Conservation (phyloP, 768 basidiomycete species). For the Hygrocybe punicea region DNA sequence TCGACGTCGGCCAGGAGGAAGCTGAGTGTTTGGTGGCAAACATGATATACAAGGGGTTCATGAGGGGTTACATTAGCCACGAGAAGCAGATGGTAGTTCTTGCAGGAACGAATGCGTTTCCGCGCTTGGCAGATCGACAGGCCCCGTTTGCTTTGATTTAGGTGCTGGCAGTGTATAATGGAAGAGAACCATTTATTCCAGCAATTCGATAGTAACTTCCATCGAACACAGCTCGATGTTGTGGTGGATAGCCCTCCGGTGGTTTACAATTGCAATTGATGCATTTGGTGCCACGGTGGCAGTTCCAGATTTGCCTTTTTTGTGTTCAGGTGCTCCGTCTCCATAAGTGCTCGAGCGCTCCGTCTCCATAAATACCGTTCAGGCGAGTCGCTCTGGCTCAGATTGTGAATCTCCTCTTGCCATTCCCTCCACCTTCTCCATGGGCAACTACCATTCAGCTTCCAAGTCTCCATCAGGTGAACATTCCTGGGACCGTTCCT, state of each 20-base stretch:
- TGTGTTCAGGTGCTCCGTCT: too few species aligned
- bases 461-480: constrained; percentile 2
- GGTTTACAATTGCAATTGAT: too few species aligned
- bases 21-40: constrained; percentile 93
- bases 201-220: too few species aligned
- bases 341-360: too few species aligned
- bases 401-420: neutral
- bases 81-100: constrained; percentile 93
- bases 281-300: too few species aligned
- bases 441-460: constrained; percentile 13
- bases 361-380: too few species aligned
- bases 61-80: constrained; percentile 95
- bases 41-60: constrained; percentile 90
- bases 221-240: too few species aligned
- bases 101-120: constrained; percentile 76
- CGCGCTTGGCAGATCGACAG: constrained; percentile 61
- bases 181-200: neutral
- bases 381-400: neutral
- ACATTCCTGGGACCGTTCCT: neutral
- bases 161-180: neutral
- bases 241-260: too few species aligned
- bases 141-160: constrained; percentile 48
- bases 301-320: too few species aligned
- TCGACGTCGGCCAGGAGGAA: constrained; percentile 70
- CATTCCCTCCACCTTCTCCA: neutral